Evolutionary conservation across 805 yeast species (phyloP).

Genomic region (Jamesozyma gamospora): DNA sequence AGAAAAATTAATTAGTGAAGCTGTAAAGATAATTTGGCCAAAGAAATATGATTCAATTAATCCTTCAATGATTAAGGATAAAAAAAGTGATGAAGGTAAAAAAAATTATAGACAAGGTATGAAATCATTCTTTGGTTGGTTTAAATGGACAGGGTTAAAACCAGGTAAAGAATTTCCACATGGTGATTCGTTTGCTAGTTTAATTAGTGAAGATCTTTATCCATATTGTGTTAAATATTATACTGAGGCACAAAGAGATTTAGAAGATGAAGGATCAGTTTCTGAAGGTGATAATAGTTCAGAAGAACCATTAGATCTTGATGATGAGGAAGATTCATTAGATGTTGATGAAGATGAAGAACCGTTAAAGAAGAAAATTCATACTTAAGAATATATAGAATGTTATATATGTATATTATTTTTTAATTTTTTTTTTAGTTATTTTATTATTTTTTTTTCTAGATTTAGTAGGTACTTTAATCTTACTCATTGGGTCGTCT

Average conservation of each 20-base stretch:
- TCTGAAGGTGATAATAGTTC: constrained; percentile 20
- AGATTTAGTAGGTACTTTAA: constrained; percentile 2
- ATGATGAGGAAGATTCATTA: constrained; percentile 3
- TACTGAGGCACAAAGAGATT: constrained; percentile 60
- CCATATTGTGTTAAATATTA: constrained; percentile 81
- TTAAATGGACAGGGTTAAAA: constrained; percentile 70
- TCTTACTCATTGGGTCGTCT: constrained; percentile 25
- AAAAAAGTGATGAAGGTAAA: constrained; percentile 43
- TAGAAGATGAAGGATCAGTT: constrained; percentile 44
- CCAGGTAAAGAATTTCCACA: constrained; percentile 69
- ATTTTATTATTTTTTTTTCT: not conserved
- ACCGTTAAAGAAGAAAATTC: constrained; percentile 2
- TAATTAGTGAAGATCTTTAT: constrained; percentile 68
- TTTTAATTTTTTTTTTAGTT: constrained; percentile 1
- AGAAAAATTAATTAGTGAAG: constrained; percentile 44
- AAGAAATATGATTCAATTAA: constrained; percentile 43
- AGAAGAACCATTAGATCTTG: constrained; percentile 14
- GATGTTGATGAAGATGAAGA: constrained; percentile 1
- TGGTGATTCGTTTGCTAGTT: constrained; percentile 68
- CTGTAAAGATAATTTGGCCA: constrained; percentile 63
- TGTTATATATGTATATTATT: not conserved
- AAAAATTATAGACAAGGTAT: constrained; percentile 57
- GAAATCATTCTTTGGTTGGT: constrained; percentile 84
- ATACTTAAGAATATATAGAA: not conserved
- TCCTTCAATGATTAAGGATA: constrained; percentile 41